These are phyloP conservation scores for Selaginella moellendorffii DNA, from an alignment of 75 land plant species.

Conservation along the genomic window DNA sequence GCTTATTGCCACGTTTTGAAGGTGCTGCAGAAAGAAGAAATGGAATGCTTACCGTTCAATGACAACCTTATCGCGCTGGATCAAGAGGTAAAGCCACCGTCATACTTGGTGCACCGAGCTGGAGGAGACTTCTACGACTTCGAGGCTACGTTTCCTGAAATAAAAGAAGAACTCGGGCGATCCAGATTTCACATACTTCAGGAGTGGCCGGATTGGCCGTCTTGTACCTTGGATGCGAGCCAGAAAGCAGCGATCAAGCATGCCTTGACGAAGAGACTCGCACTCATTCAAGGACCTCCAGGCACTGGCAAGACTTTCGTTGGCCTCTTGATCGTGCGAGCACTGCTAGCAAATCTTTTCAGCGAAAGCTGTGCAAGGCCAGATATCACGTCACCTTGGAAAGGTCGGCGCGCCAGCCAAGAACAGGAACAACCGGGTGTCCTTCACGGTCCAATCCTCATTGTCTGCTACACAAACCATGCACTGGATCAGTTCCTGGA, in stretches of 20 bases:
- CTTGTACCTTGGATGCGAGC: constrained; percentile 13
- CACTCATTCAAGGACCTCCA: constrained; percentile 24
- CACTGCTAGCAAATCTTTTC: constrained; percentile 11
- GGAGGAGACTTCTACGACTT: constrained; percentile 16
- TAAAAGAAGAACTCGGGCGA: constrained; percentile 9
- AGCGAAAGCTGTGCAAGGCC: not conserved
- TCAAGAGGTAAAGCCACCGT: not conserved
- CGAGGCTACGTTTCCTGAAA: constrained; percentile 11
- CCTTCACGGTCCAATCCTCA: constrained; percentile 24
- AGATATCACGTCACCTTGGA: too few relatives aligned
- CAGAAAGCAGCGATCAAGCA: constrained; percentile 17
- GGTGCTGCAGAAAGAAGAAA: constrained; percentile 11
- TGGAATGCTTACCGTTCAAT: constrained; percentile 18
- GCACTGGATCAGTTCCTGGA: too few relatives aligned
- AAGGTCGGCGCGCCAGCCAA: not conserved
- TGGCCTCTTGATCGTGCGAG: constrained; percentile 7
- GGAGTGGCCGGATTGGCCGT: constrained; percentile 18
- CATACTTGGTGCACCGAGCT: constrained; percentile 9
- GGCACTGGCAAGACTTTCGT: constrained; percentile 24
- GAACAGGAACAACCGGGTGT: constrained; percentile 11
- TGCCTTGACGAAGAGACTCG: constrained; percentile 18
- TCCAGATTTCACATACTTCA: constrained; percentile 9
- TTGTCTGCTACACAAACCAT: constrained; percentile 13
- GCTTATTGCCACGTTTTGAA: constrained; percentile 22
- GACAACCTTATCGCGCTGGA: constrained; percentile 15